Evolutionary conservation across 306 rosid species (phyloP).

Genomic region (Lagenaria siceraria): DNA sequence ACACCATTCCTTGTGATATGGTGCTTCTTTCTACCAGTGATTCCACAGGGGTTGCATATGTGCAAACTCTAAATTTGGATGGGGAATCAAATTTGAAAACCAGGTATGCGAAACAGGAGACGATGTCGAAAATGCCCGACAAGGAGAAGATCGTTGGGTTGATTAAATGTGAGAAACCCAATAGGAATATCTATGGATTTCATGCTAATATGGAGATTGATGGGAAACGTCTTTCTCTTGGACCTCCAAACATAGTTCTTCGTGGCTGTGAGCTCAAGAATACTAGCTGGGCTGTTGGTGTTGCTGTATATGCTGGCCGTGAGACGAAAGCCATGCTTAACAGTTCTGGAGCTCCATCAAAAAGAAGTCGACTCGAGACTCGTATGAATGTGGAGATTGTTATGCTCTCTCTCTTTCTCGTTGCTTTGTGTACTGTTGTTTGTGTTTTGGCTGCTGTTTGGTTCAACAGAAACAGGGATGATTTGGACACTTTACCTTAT

Average conservation of each 20-base stretch:
- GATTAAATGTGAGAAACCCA: conserved; percentile 88
- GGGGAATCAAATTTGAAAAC: conserved; percentile 98
- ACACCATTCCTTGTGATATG: conserved; percentile 82
- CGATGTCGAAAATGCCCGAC: conserved; percentile 46
- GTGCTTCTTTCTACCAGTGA: conserved; percentile 88
- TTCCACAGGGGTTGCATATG: conserved; percentile 87
- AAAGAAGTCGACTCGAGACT: conserved; percentile 86
- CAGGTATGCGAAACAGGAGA: conserved; percentile 86
- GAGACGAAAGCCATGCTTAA: conserved; percentile 96
- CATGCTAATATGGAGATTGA: conserved; percentile 72
- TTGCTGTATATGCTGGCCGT: conserved; percentile 75
- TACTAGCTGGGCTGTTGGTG: conserved; percentile 73
- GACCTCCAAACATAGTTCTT: conserved; percentile 77
- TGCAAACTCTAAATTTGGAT: conserved; percentile 82
- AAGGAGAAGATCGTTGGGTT: conserved; percentile 46
- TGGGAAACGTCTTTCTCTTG: conserved; percentile 69
- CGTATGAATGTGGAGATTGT: conserved; percentile 85
- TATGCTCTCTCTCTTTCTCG: conserved; percentile 61
- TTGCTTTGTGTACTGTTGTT: conserved; percentile 51
- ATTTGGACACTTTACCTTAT: conserved; percentile 42
- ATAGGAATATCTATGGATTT: conserved; percentile 88
- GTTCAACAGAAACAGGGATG: conserved; percentile 40
- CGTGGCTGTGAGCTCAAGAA: conserved; percentile 93
- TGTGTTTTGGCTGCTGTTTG: conserved; percentile 72
- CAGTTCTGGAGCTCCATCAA: conserved; percentile 91